Percentiles rank a stretch among this genome's conserved stretches.
Evolutionary conservation across 805 yeast genomes (phyloP).

Genomic region (Debaryomyces prosopidis): DNA sequence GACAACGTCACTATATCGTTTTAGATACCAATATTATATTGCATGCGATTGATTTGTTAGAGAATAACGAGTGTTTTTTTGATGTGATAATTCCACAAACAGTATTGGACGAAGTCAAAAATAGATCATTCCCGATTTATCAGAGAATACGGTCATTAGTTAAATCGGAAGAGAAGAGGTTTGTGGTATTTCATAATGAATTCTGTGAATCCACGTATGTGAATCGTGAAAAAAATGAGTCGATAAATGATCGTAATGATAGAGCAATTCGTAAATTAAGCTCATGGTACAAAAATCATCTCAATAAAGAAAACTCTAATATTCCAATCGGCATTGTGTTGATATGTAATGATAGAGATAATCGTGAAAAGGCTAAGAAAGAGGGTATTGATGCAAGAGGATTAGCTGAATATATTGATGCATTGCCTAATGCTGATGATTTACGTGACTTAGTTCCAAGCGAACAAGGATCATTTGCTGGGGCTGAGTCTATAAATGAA

Average conservation of each 20-base stretch:
- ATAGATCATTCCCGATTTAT: constrained; percentile 84
- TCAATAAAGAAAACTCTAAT: constrained; percentile 34
- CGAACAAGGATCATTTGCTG: constrained; percentile 40
- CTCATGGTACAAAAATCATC: constrained; percentile 70
- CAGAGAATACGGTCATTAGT: constrained; percentile 77
- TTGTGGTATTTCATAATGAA: constrained; percentile 91
- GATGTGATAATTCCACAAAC: constrained; percentile 96
- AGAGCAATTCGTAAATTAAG: constrained; percentile 80
- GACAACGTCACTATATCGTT: constrained; percentile 78
- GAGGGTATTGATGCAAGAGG: constrained; percentile 58
- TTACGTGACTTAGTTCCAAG: constrained; percentile 78
- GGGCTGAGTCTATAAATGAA: constrained; percentile 39
- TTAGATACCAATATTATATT: constrained; percentile 87
- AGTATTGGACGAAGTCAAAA: constrained; percentile 89
- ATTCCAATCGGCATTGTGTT: constrained; percentile 50
- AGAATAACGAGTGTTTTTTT: constrained; percentile 69
- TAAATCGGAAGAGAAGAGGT: constrained; percentile 75
- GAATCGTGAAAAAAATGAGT: constrained; percentile 61
- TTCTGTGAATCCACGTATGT: constrained; percentile 72
- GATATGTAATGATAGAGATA: constrained; percentile 77
- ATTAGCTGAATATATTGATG: constrained; percentile 67
- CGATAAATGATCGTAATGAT: constrained; percentile 88
- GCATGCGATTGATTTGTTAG: constrained; percentile 87
- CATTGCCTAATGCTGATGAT: constrained; percentile 70
- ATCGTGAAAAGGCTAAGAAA: constrained; percentile 53